A percentile compares a stretch with the other conserved stretches of the same genome.
Conservation (phyloP, 2,329 filamentous ascomycete genomes). For the Graphium sp. region DNA sequence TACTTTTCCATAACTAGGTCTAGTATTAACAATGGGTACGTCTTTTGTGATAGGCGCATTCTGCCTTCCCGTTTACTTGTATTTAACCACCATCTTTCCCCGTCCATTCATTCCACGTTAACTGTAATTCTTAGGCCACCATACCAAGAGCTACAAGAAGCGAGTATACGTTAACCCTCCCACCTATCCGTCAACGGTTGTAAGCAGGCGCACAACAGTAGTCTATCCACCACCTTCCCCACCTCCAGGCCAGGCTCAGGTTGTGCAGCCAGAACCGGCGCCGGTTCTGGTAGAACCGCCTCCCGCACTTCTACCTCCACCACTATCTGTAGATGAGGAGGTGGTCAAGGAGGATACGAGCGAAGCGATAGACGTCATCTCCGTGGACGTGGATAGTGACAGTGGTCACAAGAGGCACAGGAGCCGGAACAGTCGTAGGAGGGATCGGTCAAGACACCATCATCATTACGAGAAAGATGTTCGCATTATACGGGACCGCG, state of each 20-base stretch:
- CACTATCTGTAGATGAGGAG: not conserved
- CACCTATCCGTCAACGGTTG: slow-evolving; percentile 3
- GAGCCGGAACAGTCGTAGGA: slow-evolving; percentile 2
- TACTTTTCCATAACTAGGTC: too few relatives aligned
- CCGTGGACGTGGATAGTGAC: slow-evolving; percentile 6
- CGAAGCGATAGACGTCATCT: slow-evolving; percentile 1
- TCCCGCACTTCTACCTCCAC: not conserved
- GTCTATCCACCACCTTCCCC: slow-evolving; percentile 1
- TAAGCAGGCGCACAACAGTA: slow-evolving; percentile 3
- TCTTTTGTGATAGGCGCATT: too few relatives aligned
- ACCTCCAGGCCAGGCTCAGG: not conserved
- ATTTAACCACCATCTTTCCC: too few relatives aligned
- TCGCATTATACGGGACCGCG: not conserved
- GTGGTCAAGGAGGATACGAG: not conserved
- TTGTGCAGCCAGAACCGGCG: not conserved
- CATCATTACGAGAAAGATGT: slow-evolving; percentile 3
- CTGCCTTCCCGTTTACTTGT: too few relatives aligned
- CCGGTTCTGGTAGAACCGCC: slow-evolving; percentile 2
- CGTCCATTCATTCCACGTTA: too few relatives aligned
- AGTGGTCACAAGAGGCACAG: slow-evolving; percentile 5
- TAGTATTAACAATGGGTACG: too few relatives aligned
- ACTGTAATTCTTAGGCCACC: too few relatives aligned
- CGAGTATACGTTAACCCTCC: slow-evolving; percentile 4
- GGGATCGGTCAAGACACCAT: not conserved
- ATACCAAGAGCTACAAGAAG: slow-evolving; percentile 1